Conservation (phyloP, 192 early-diverging fungal species). For the Coemansia sp. region DNA sequence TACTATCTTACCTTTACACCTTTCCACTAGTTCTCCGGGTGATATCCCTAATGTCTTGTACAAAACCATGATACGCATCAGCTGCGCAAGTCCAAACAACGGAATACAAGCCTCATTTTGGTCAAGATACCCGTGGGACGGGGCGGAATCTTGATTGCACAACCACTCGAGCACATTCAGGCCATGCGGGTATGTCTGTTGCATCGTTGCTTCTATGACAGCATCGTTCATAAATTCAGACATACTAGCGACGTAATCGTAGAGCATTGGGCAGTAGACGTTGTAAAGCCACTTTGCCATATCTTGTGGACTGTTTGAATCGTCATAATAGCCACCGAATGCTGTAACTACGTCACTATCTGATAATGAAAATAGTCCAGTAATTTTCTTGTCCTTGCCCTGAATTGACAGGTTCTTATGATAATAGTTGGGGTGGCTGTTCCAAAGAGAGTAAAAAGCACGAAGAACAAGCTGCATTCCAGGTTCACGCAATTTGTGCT, state of each 20-base stretch:
- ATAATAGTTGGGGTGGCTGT: background rate
- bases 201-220: constrained; percentile 56
- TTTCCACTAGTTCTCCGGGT: constrained; percentile 34
- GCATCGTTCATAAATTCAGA: constrained; percentile 62
- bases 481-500: background rate
- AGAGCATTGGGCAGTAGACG: constrained; percentile 72
- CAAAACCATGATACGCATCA: constrained; percentile 75
- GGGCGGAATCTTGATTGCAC: constrained; percentile 61
- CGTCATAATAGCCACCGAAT: constrained; percentile 93
- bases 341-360: constrained; percentile 68
- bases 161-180: constrained; percentile 82
- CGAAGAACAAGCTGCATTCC: constrained; percentile 13
- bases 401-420: background rate
- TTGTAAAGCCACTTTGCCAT: constrained; percentile 72
- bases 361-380: constrained; percentile 39
- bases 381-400: background rate
- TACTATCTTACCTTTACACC: constrained; percentile 36
- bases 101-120: constrained; percentile 73
- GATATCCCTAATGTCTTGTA: constrained; percentile 62
- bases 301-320: constrained; percentile 77
- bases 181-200: constrained; percentile 61
- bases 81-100: constrained; percentile 84
- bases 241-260: constrained; percentile 72
- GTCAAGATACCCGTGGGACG: constrained; percentile 69
- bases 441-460: constrained; percentile 32